phyloP scores from a whole-genome alignment of 106 monocot species.

The Phalaenopsis aphrodite region DNA sequence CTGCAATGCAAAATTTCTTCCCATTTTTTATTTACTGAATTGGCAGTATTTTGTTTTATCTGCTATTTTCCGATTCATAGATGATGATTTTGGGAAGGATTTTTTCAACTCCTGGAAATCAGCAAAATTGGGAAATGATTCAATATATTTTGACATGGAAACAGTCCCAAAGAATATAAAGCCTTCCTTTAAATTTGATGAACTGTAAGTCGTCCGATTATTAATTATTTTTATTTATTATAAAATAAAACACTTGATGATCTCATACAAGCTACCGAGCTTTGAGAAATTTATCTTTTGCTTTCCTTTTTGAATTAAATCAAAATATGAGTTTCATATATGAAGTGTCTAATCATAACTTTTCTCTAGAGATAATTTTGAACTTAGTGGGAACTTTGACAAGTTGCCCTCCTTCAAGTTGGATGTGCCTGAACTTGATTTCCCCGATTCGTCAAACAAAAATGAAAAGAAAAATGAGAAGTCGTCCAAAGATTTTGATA shows the following conservation, averaged over 20 bases:
- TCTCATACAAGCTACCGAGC: not conserved
- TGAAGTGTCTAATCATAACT: conserved; percentile 8
- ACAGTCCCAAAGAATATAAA: conserved; percentile 38
- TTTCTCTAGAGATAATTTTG: conserved; percentile 67
- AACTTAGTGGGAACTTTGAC: conserved; percentile 69
- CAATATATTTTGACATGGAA: conserved; percentile 51
- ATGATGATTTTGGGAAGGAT: conserved; percentile 71
- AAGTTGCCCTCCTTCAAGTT: conserved; percentile 86
- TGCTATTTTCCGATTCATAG: conserved; percentile 18
- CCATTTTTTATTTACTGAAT: not conserved
- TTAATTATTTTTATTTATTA: not conserved
- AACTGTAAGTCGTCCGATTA: conserved; percentile 46
- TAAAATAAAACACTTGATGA: not conserved
- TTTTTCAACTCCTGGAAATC: conserved; percentile 81
- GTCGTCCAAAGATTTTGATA: conserved; percentile 22
- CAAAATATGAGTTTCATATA: not conserved
- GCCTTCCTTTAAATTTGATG: conserved; percentile 64
- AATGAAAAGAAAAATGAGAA: conserved; percentile 35
- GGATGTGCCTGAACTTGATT: conserved; percentile 80
- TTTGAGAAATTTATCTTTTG: not conserved
- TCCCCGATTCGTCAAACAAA: conserved; percentile 53
- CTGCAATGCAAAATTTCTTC: not conserved
- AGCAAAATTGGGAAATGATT: conserved; percentile 34
- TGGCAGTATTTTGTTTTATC: not conserved
- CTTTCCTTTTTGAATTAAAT: not conserved